Base-by-base conservation (phyloP, 306 rosid genomes). In the Rosa persica region DNA sequence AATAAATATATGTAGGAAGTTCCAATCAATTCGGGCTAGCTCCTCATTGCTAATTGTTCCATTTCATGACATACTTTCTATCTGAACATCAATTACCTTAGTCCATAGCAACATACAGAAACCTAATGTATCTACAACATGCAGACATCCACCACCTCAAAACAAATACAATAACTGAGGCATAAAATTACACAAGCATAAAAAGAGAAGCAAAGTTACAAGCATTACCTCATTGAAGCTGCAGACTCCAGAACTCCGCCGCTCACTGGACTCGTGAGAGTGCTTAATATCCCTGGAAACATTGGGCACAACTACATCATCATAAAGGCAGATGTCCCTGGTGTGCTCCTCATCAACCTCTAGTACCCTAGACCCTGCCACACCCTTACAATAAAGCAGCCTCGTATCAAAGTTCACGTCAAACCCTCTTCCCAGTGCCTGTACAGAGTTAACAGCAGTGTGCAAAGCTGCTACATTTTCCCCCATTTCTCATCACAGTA, bases 371-470 rank as follows among this genome's bases (percentile, higher is more conserved):
- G 93, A 88, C 81, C 96, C 96, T 16, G 91, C 84, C 42, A 88
- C 85, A 52, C 98, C 97, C 84, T 94, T 92, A 74, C 96, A 92
- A 77, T 92, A 94, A 30, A 94, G 96, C 83, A 94, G 84, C 90
- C 97, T 90, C 11, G 97, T 88, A 87, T 94, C 98, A 66, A 83
- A 94, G 81, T 92, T 92, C 76, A 90, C 96, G 70, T 94, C 97
- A 83, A 94, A 94, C 12, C 98, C 98, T 78, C 96, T 90, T 47
- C 97, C 98, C 72, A 94, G 70, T 65, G 98, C 96, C 73, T 92
- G 93, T 67, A 94, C 92, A 81, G 96, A 88, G 86, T 86, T 87
- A n/a, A 85, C 80, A 80, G 96, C 92, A 71, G 97, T 94, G 81
- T 92, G 94, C 87, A 92, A 78, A 20, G 98, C 97, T 82, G 93